Conservation (phyloP, 2,329 filamentous ascomycete species). For the Fusarium sp. region DNA sequence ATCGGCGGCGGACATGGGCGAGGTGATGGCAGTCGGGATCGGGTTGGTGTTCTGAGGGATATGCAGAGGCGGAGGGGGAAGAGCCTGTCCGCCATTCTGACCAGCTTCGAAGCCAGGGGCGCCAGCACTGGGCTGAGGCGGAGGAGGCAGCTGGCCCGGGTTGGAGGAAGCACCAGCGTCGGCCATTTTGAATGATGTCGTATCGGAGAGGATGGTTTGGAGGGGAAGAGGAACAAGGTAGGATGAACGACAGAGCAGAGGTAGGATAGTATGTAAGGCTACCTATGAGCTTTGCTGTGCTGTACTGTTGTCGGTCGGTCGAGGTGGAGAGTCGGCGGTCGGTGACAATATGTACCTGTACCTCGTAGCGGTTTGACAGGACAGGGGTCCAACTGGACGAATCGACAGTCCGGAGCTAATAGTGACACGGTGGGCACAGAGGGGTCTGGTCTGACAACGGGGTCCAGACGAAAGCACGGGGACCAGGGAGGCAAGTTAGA, state of each 20-base stretch:
- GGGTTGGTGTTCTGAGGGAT: constrained; percentile 98
- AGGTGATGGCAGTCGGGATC: constrained; percentile 92
- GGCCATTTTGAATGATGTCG: constrained; percentile 73
- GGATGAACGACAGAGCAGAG: constrained; percentile 40
- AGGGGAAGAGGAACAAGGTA: constrained; percentile 31
- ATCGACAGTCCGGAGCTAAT: constrained; percentile 36
- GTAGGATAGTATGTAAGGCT: constrained; percentile 45
- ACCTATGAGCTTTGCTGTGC: constrained; percentile 47
- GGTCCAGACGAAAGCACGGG: constrained; percentile 21
- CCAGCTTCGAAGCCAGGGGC: constrained; percentile 83
- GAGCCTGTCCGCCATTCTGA: constrained; percentile 77
- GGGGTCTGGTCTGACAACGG: constrained; percentile 40
- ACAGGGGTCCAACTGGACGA: constrained; percentile 41
- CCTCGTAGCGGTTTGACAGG: constrained; percentile 48
- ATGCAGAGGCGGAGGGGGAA: constrained; percentile 91
- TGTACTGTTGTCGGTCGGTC: constrained; percentile 45
- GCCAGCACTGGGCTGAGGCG: constrained; percentile 77
- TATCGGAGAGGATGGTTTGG: constrained; percentile 32
- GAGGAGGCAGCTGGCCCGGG: constrained; percentile 77
- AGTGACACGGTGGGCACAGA: constrained; percentile 40
- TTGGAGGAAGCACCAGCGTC: constrained; percentile 77
- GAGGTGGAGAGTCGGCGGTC: constrained; percentile 51
- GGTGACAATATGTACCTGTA: constrained; percentile 47
- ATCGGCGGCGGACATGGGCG: constrained; percentile 81
- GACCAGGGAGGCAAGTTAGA: constrained; percentile 18